These are phyloP conservation scores for Maudiozyma bulderi DNA, from an alignment of 805 yeast species.

Conservation along the genomic window DNA sequence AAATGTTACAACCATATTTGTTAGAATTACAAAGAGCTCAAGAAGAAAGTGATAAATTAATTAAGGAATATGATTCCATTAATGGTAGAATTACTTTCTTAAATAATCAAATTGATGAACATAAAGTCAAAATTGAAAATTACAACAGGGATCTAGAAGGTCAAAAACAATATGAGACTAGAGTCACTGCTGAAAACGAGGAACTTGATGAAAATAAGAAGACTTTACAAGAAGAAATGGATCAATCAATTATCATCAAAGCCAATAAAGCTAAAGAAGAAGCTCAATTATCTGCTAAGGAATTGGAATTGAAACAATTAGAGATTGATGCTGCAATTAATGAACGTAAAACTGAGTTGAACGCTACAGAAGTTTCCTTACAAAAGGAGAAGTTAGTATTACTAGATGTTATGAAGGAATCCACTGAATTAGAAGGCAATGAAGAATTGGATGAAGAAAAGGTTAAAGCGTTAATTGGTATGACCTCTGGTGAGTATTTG, in stretches of 20 bases:
- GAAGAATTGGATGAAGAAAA: conserved; percentile 24
- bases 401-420: conserved; percentile 29
- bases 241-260: conserved; percentile 16
- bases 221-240: conserved; percentile 16
- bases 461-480: conserved; percentile 26
- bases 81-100: conserved; percentile 38
- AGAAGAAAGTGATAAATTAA: conserved; percentile 25
- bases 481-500: conserved; percentile 24
- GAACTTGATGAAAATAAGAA: conserved; percentile 27
- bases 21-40: conserved; percentile 35
- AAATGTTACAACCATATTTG: conserved; percentile 35
- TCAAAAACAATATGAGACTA: conserved; percentile 21
- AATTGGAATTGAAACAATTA: conserved; percentile 31
- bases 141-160: conserved; percentile 27
- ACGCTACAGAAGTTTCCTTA: conserved; percentile 28
- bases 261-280: conserved; percentile 30
- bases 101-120: conserved; percentile 24
- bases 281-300: conserved; percentile 27
- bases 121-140: conserved; percentile 29
- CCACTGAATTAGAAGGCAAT: conserved; percentile 32
- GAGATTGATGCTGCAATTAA: conserved; percentile 32
- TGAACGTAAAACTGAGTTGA: conserved; percentile 30
- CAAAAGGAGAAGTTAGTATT: conserved; percentile 27
- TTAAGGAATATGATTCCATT: conserved; percentile 30
- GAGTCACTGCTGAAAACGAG: conserved; percentile 26